Base-by-base conservation (phyloP, 208 protist species). In the Phytomonas sp. region DNA sequence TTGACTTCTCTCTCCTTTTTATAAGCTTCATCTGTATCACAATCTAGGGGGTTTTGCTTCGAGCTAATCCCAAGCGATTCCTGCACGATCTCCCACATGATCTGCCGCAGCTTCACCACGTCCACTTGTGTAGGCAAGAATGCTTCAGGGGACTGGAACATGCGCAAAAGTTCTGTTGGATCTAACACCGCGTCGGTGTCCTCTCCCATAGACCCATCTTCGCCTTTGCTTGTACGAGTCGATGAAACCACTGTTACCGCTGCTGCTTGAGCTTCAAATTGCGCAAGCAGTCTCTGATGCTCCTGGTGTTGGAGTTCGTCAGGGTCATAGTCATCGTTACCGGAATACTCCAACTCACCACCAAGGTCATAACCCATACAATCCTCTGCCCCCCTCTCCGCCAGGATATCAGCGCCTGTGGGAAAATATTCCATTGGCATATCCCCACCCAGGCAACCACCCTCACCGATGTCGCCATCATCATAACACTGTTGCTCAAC, bases 101-200 rank as follows among this genome's bases (percentile, higher is more conserved):
- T 69, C 73, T 86, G 74, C 19, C 87, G 87, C 45, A 96, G 79
- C 67, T 71, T 64, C 66, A 89, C 84, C 59, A 96, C 91, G 66
- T 96, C 89, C 23, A 96, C 84, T 78, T 94, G 86, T n/a, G 72
- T 87, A 23, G 87, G 81, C 40, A 91, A 73, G 31, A 80, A 87
- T 49, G 86, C 86, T 79, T 91, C 79, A 8, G 81, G 70, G n/a
- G 81, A 52, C 36, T 82, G 78, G 52, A 95, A 77, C 56, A 88
- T 83, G 49, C 77, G 64, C 45, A 79, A 67, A 56, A 91, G 69
- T 37, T 74, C 67, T 29, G 76, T 30, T 0, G 81, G 77, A 42
- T 88, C 84, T 6, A 64, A 12, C 31, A 62, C 45, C 19, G 45
- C 19, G 19, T 23, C 6, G 45, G 45, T 56, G 45, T 6, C 19